phyloP scores from a whole-genome alignment of 2,329 filamentous ascomycete genomes.

The Calonectria ilicicola region DNA sequence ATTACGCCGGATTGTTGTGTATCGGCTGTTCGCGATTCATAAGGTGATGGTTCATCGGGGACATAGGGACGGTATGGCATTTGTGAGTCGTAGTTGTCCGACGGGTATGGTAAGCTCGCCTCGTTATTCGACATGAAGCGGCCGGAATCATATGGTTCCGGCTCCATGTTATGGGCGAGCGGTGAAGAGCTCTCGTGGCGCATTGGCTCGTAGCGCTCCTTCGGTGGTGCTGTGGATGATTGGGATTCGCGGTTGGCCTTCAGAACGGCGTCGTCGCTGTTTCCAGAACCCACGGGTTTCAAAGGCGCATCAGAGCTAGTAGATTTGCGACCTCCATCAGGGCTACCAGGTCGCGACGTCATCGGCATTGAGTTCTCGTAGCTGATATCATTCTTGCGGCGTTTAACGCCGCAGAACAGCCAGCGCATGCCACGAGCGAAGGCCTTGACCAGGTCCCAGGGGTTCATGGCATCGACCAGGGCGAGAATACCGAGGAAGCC shows the following conservation, averaged over 20 bases:
- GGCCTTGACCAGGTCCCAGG: slow-evolving; percentile 86
- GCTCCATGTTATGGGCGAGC: neutral
- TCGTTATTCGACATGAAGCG: neutral
- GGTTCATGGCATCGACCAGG: slow-evolving; percentile 78
- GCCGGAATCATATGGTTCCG: slow-evolving; percentile 9
- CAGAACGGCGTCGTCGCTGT: neutral
- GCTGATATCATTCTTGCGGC: slow-evolving; percentile 65
- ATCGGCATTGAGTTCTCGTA: slow-evolving; percentile 48
- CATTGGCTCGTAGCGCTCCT: slow-evolving; percentile 21
- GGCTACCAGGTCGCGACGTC: slow-evolving; percentile 45
- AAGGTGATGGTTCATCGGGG: neutral
- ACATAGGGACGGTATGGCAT: neutral
- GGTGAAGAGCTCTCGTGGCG: neutral
- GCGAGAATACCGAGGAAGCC: slow-evolving; percentile 75
- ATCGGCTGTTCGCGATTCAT: neutral
- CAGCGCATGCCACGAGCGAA: slow-evolving; percentile 82
- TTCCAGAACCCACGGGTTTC: slow-evolving; percentile 5
- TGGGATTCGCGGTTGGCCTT: neutral
- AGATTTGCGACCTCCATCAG: slow-evolving; percentile 32
- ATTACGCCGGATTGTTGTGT: neutral
- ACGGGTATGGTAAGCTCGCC: neutral
- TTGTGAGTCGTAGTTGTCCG: neutral
- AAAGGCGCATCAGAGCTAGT: slow-evolving; percentile 6
- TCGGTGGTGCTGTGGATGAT: neutral
- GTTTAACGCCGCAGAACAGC: slow-evolving; percentile 80